Percentiles rank a stretch among this genome's conserved stretches.
Conservation (phyloP, 2,329 filamentous ascomycete species). For the Arthrobotrys sinensis region DNA sequence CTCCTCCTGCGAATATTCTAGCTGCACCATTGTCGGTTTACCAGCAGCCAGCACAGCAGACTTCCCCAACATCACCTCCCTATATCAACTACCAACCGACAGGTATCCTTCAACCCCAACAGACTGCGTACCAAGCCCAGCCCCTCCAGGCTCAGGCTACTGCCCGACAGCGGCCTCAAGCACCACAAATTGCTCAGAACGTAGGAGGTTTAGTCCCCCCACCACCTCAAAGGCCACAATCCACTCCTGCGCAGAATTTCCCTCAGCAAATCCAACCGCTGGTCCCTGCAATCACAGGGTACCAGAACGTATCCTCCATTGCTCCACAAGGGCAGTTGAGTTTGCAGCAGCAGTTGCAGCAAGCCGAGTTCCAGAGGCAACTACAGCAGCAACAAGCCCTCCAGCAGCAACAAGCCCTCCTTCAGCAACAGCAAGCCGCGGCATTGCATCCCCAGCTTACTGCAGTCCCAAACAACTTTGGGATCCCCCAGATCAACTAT, state of each 20-base stretch:
- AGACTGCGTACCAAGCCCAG: slow-evolving; percentile 67
- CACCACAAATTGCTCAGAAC: slow-evolving; percentile 76
- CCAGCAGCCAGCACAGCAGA: slow-evolving; percentile 65
- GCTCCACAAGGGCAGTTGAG: slow-evolving; percentile 49
- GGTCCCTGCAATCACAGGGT: slow-evolving; percentile 64
- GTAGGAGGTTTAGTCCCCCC: slow-evolving; percentile 80
- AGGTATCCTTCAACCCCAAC: slow-evolving; percentile 69
- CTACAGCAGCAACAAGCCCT: slow-evolving; percentile 70
- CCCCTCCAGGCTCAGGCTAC: slow-evolving; percentile 69
- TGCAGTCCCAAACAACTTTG: slow-evolving; percentile 63
- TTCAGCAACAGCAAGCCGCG: slow-evolving; percentile 68
- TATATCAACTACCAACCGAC: slow-evolving; percentile 69
- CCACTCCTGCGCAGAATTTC: slow-evolving; percentile 78
- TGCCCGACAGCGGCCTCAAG: slow-evolving; percentile 78
- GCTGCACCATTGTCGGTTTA: slow-evolving; percentile 63
- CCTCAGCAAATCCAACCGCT: slow-evolving; percentile 68
- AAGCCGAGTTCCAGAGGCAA: slow-evolving; percentile 66
- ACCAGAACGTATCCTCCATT: slow-evolving; percentile 40
- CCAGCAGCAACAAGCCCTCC: slow-evolving; percentile 69
- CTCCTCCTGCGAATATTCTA: slow-evolving; percentile 65
- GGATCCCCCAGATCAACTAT: slow-evolving; percentile 65
- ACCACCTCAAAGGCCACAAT: slow-evolving; percentile 83
- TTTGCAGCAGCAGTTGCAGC: slow-evolving; percentile 66
- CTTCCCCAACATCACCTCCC: slow-evolving; percentile 66
- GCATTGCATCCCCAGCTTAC: slow-evolving; percentile 62